Evolutionary conservation across 768 basidiomycete genomes (phyloP).

Genomic region (Tylopilus cervinicoccineus): DNA sequence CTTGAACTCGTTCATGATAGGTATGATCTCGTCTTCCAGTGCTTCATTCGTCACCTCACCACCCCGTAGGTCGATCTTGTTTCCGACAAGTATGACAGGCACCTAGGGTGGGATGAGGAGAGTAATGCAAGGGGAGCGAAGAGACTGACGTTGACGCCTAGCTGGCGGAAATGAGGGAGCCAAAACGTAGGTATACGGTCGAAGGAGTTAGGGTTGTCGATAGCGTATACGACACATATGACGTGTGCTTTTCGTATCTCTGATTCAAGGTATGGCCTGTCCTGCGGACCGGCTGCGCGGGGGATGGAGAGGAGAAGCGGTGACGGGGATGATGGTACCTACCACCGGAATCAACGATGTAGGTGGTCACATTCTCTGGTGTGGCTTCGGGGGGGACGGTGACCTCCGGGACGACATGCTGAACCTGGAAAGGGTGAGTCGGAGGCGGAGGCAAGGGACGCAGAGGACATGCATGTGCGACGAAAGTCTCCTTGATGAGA

Average conservation of each 20-base stretch:
- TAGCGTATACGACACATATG: constrained; percentile 95
- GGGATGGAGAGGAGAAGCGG: constrained; percentile 5
- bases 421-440: constrained; percentile 55
- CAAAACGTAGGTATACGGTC: constrained; percentile 98
- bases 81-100: constrained; percentile 94
- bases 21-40: constrained; percentile 89
- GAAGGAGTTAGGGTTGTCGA: constrained; percentile 95
- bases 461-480: constrained; percentile 64
- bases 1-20: constrained; percentile 99
- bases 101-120: constrained; percentile 47
- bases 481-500: constrained; percentile 93
- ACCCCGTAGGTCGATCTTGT: constrained; percentile 95
- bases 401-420: constrained; percentile 93
- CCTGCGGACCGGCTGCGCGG: constrained; percentile 72
- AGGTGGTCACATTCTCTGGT: constrained; percentile 95
- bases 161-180: constrained; percentile 90
- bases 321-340: constrained; percentile 25
- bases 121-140: not conserved
- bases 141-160: constrained; percentile 85
- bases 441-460: not conserved
- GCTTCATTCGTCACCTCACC: constrained; percentile 93
- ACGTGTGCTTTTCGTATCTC: constrained; percentile 98
- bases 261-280: constrained; percentile 84
- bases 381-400: constrained; percentile 98
- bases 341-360: constrained; percentile 98